Evolutionary conservation across 345 rosid species (phyloP).

Genomic region (Eutrema yunnanense): DNA sequence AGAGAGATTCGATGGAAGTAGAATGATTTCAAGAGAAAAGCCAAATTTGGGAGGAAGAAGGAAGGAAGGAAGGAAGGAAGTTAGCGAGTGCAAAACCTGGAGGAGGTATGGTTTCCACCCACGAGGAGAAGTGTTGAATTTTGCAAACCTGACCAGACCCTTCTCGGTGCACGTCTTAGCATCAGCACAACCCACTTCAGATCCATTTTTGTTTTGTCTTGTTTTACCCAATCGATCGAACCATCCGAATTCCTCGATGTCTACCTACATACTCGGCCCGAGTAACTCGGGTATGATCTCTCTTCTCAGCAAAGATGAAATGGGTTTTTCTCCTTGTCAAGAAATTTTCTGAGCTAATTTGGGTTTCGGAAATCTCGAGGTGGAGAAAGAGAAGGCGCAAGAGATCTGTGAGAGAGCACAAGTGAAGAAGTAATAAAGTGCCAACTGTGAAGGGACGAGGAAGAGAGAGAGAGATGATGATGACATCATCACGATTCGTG

Average conservation of each 20-base stretch:
- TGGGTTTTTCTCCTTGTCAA: conserved; percentile 23
- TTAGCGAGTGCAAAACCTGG: conserved; percentile 97
- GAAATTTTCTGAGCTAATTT: conserved; percentile 25
- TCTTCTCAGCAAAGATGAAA: conserved; percentile 17
- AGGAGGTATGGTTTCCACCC: conserved; percentile 99
- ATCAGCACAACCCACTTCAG: conserved; percentile 33
- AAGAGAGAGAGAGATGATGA: neutral
- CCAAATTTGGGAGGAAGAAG: neutral
- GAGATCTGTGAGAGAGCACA: neutral
- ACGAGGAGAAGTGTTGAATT: conserved; percentile 79
- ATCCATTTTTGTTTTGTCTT: conserved; percentile 35
- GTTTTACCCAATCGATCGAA: conserved; percentile 12
- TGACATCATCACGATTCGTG: conserved; percentile 11
- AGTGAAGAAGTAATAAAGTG: conserved; percentile 23
- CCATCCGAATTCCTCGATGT: conserved; percentile 12
- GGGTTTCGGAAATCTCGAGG: neutral
- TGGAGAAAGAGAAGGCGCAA: neutral
- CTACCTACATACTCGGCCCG: conserved; percentile 19
- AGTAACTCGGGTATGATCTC: neutral
- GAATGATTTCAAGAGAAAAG: conserved; percentile 14
- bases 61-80: neutral
- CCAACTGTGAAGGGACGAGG: conserved; percentile 5
- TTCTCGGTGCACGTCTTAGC: conserved; percentile 42
- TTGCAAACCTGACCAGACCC: conserved; percentile 71
- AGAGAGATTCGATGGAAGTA: conserved; percentile 6